phyloP scores from a whole-genome alignment of 257 asterid species.

The Salvia hispanica region DNA sequence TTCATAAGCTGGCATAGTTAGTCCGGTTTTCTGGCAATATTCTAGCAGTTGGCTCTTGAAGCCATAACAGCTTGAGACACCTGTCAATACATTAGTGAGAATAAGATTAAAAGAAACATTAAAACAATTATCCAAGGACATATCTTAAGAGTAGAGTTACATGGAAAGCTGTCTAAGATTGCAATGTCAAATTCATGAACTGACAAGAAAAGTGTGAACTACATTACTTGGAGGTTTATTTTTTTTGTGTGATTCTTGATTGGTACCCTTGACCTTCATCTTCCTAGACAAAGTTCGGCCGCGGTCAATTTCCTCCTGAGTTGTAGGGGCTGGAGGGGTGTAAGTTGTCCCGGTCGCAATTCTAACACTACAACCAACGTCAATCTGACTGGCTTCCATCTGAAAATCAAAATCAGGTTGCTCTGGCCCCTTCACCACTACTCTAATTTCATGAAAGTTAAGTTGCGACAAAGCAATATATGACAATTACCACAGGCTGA shows the following conservation, averaged over 20 bases:
- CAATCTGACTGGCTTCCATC: too few species aligned
- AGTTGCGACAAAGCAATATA: background rate
- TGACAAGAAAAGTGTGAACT: slow-evolving; percentile 6
- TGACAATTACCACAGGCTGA: slow-evolving; percentile 72
- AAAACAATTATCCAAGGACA: background rate
- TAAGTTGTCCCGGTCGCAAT: too few species aligned
- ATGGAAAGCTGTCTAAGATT: background rate
- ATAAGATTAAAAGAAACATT: too few species aligned
- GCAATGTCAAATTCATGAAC: slow-evolving; percentile 4
- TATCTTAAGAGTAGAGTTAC: background rate
- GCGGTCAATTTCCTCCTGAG: too few species aligned
- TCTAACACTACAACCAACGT: too few species aligned
- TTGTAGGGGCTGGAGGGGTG: too few species aligned
- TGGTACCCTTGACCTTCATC: too few species aligned
- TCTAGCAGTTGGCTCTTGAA: slow-evolving; percentile 96
- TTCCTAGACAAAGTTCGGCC: too few species aligned
- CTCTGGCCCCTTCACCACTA: too few species aligned
- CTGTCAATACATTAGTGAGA: slow-evolving; percentile 42
- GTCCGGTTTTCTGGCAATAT: slow-evolving; percentile 84
- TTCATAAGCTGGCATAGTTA: slow-evolving; percentile 73
- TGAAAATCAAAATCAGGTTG: too few species aligned
- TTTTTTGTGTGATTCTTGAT: too few species aligned
- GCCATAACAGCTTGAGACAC: slow-evolving; percentile 72
- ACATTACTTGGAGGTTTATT: slow-evolving; percentile 42
- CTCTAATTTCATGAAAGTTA: background rate